Evolutionary conservation across 2,329 filamentous ascomycete genomes (phyloP), one percentile per base, ranked within the genome.

Genomic region (Cladosporium sp.): DNA sequence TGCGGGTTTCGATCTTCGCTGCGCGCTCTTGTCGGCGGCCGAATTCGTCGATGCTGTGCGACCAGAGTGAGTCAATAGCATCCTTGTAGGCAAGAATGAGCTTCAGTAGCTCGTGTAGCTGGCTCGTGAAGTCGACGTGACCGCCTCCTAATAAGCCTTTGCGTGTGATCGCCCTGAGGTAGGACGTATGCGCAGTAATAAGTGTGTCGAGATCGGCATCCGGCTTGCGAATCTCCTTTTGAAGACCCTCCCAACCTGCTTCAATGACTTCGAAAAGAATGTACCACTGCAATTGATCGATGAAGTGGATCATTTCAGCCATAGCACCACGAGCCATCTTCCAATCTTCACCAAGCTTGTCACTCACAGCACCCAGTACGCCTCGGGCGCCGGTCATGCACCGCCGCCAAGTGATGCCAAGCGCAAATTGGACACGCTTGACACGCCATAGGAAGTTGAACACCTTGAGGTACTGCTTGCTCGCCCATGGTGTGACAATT

Each of bases 401-500:
- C 63, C 92, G 89, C 58, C 94, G 86, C 92, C 94, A 99, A 39
- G 91, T 94, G 12, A 89, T 91, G 4, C 88, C 84, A 1, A 99
- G 83, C 0, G 90, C 92, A 68, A 97, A 99, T 69, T 99, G 94
- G 52, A 99, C 94, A 25, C 94, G 88, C 76, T 99, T 99, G 69
- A 99, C 91, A 61, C 94, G 88, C 93, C 94, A 99, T 3, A 99
- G 82, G 70, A 99, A 97, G 74, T 99, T 99, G 82, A 99, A 99
- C 9, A 99, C 91, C 71, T 97, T 97, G 66, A 99, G 86, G 71
- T 99, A 99, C 71, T 99, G 93, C 20, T 93, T 89, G 64, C 90
- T 93, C 45, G 91, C 92, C 84, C 92, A 97, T 40, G 95, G 91
- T 0, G 93, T 97, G 37, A 99, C 91, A 48, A 99, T 92, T 25